Evolutionary conservation across 2,329 filamentous ascomycete species (phyloP), one percentile per base, ranked within the genome.

Genomic region (Capronia epimyces): DNA sequence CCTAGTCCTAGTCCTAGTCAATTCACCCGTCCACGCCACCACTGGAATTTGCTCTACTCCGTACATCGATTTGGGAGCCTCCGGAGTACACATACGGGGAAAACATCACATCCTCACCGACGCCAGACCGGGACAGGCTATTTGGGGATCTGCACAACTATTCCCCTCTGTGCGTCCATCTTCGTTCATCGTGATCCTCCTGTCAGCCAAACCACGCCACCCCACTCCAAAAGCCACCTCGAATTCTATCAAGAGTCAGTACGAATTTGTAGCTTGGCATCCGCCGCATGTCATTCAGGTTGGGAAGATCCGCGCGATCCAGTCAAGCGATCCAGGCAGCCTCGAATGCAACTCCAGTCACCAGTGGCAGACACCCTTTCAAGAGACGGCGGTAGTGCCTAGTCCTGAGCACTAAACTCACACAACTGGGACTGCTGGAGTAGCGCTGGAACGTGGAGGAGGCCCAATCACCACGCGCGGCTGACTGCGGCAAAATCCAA

Each of bases 241-340:
- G 27, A 29, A 13, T 13, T 8, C 27, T 13, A 8, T 29, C 27
- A 13, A 29, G 27, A 7, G 8, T 39, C 21, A 18, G 43, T n/a
- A 43, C 16, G 41, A 8, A 20, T 32, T 16, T 16, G 8, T 43
- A 10, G 29, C 40, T 49, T 15, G 42, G 47, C 48, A 47, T 47
- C 47, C 24, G 47, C 29, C 37, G 37, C 31, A 40, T 44, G 52
- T 47, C 52, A 54, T 50, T 43, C 20, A 27, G 8, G 16, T 37
- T 5, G 34, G 20, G 29, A 46, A 36, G 37, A 39, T 44, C 41
- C 29, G 46, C 52, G 49, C 52, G 49, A 50, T 46, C 55, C 55
- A 57, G 55, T 57, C 52, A 39, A 55, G 49, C 46, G 12, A 12
- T 37, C 32, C 22, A 49, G 39, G 27, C 32, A n/a, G 41, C 20